These are phyloP conservation scores for Fomitopsis pinicola DNA, from an alignment of 1,284 basidiomycete genomes.

Conservation along the genomic window DNA sequence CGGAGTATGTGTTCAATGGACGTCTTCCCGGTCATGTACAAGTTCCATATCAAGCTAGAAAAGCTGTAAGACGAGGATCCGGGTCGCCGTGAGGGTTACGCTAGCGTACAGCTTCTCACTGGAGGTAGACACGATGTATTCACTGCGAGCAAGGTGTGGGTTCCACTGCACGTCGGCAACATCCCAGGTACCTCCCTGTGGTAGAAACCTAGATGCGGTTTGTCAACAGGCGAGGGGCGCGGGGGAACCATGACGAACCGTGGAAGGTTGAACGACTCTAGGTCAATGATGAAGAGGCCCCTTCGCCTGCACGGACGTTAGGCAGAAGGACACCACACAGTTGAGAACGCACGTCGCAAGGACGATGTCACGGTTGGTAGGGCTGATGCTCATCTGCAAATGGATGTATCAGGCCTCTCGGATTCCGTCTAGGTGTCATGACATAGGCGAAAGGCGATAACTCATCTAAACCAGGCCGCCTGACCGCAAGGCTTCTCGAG, in stretches of 20 bases:
- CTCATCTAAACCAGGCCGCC: too few species aligned
- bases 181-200: slow-evolving; percentile 96
- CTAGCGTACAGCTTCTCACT: slow-evolving; percentile 79
- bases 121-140: slow-evolving; percentile 94
- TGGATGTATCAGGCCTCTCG: neutral
- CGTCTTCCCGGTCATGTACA: slow-evolving; percentile 65
- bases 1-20: slow-evolving; percentile 80
- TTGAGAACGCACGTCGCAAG: slow-evolving; percentile 62
- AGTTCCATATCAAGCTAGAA: slow-evolving; percentile 85
- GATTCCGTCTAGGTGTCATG: neutral
- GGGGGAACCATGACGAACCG: slow-evolving; percentile 49
- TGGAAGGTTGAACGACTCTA: slow-evolving; percentile 85
- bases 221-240: slow-evolving; percentile 45
- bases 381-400: slow-evolving; percentile 75
- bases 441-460: neutral
- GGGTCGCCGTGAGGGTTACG: slow-evolving; percentile 2
- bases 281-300: slow-evolving; percentile 95
- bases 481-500: neutral
- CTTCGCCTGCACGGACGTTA: slow-evolving; percentile 55
- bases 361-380: slow-evolving; percentile 73
- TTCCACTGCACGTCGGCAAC: slow-evolving; percentile 98
- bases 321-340: neutral
- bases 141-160: slow-evolving; percentile 78
- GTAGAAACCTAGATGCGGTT: slow-evolving; percentile 72
- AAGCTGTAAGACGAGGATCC: neutral